Conservation (phyloP, 352 stramenopile genomes). For the Phytophthora europaea region DNA sequence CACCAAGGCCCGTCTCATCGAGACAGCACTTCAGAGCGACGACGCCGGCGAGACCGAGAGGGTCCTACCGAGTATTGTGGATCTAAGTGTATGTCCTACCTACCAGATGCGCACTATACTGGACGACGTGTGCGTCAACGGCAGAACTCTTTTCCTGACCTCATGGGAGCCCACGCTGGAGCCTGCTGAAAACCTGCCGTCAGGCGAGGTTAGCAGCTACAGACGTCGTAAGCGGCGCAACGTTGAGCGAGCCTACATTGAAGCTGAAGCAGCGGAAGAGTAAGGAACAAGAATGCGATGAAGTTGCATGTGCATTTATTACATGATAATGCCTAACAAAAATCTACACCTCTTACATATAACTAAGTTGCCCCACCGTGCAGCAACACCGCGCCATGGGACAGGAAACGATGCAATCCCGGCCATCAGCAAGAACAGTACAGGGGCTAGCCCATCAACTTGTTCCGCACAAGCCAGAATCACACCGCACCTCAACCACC, state of each 20-base stretch:
- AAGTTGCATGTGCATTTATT: no score
- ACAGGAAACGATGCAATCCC: no score
- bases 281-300: no score
- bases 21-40: background rate
- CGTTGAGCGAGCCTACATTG: background rate
- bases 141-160: background rate
- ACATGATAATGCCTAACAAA: background rate
- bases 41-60: conserved; percentile 1
- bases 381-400: no score
- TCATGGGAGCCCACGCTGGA: conserved; percentile 6
- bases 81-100: conserved; percentile 1
- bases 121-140: background rate
- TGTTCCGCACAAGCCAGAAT: background rate
- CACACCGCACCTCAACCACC: no score
- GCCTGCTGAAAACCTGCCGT: background rate
- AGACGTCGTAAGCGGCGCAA: background rate
- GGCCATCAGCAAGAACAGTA: background rate
- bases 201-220: conserved; percentile 2
- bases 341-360: no score
- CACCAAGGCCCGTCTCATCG: no score
- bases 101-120: conserved; percentile 7
- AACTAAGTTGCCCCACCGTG: no score
- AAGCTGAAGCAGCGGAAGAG: background rate
- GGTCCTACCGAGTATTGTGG: background rate
- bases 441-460: conserved; percentile 1